Evolutionary conservation across 2,329 filamentous ascomycete species (phyloP), one percentile per base, ranked within the genome.

Genomic region (Ascochyta lentis): DNA sequence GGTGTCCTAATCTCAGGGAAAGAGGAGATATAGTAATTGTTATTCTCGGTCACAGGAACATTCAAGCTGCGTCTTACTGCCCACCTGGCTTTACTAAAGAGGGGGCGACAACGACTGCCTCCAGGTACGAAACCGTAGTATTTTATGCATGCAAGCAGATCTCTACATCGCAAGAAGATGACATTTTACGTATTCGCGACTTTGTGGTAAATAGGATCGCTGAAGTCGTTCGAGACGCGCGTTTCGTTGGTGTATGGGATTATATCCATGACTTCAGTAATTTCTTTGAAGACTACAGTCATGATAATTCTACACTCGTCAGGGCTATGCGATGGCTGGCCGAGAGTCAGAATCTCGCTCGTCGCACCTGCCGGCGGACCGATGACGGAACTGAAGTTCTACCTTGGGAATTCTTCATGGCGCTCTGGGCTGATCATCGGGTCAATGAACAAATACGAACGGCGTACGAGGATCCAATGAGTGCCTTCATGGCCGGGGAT

Each of bases 141-240:
- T 15, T 6, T n/a, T 6, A 34, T 34, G 13, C 33, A 16, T 16
- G 8, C 6, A 34, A 4, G n/a, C 13, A n/a, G 2, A 34, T 34
- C 5, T 5, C 7, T 2, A 34, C 15, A 5, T 22, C 33, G 6
- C 5, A 44, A 12, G 6, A 29, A 4, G 4, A 22, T 15, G 24
- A 45, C 6, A 6, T n/a, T 8, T 15, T 52, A 2, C 15, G 6
- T 3, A 33, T 43, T 19, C 16, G 27, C 1, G 54, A 39, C 4
- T 56, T 52, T 16, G 24, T 40, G 13, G 10, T 56, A 10, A 48
- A 56, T 33, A 49, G 33, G 5, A 49, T 56, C 3, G 15, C 15
- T 3, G 33, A 52, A 19, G 34, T 52, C 6, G 29, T 52, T 1
- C 31, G 52, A 19, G 26, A 52, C 16, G 3, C 19, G 29, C 13